A percentile compares a stretch with the other conserved stretches of the same genome.
Conservation (phyloP, 139 green algal genomes). For the Eudorina sp. region DNA sequence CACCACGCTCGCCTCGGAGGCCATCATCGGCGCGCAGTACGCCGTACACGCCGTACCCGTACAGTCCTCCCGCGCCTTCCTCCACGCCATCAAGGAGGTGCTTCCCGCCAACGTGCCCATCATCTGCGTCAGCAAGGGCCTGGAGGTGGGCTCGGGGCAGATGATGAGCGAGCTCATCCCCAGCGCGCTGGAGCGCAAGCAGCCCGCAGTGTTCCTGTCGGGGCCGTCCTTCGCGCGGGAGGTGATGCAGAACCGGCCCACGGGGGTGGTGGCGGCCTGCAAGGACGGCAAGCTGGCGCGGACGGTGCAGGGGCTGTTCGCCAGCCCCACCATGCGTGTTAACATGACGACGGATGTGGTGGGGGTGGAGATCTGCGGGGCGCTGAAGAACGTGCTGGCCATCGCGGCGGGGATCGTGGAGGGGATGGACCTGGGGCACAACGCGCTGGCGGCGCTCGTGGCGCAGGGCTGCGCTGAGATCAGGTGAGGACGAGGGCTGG, state of each 20-base stretch:
- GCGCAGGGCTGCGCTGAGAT: constrained; percentile 75
- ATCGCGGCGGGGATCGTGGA: constrained; percentile 98
- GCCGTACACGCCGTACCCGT: constrained; percentile 96
- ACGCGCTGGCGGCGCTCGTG: constrained; percentile 96
- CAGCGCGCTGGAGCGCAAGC: constrained; percentile 83
- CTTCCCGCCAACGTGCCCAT: constrained; percentile 89
- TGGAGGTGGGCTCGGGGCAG: constrained; percentile 83
- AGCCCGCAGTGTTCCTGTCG: constrained; percentile 92
- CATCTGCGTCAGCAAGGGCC: constrained; percentile 94
- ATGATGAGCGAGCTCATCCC: constrained; percentile 97
- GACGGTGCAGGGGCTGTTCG: constrained; percentile 85
- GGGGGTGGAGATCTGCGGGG: constrained; percentile 97
- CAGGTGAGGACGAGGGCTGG: constrained; percentile 41
- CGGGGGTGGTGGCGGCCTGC: constrained; percentile 90
- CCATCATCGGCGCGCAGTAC: constrained; percentile 85
- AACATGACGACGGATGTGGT: constrained; percentile 95
- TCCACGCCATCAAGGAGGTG: constrained; percentile 75
- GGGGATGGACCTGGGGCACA: constrained; percentile 95
- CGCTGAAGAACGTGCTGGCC: constrained; percentile 99
- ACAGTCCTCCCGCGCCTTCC: constrained; percentile 88
- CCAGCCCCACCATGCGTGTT: constrained; percentile 90
- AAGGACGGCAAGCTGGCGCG: constrained; percentile 69
- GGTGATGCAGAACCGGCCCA: constrained; percentile 85
- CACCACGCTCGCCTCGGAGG: constrained; percentile 81
- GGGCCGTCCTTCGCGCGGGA: constrained; percentile 96